These are phyloP conservation scores for Solanum lycopersicoides DNA, from an alignment of 257 asterid species.

Conservation along the genomic window DNA sequence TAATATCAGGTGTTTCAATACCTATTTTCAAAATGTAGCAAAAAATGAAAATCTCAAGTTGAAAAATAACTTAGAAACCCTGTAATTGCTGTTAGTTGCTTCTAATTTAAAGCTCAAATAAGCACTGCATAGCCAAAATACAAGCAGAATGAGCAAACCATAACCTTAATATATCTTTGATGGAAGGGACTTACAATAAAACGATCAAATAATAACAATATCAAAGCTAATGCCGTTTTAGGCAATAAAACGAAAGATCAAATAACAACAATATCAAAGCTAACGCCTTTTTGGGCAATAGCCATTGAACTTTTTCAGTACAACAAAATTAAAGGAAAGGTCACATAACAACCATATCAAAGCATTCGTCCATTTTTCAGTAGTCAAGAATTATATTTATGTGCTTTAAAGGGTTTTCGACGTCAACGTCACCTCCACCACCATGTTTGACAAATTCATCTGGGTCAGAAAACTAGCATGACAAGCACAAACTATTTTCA, in stretches of 20 bases:
- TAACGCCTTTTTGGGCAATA: no score
- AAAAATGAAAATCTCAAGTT: background rate
- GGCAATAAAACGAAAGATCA: no score
- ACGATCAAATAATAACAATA: no score
- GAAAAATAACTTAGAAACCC: background rate
- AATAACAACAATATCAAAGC: no score
- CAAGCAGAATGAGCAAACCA: background rate
- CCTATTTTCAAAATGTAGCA: background rate
- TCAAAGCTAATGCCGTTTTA: background rate
- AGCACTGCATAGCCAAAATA: background rate
- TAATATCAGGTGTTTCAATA: no score
- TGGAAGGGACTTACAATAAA: background rate
- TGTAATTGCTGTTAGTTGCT: background rate
- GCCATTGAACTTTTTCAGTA: no score
- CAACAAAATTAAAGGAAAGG: no score
- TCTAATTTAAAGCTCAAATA: background rate
- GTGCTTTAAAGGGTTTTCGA: constrained; percentile 53
- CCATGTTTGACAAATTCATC: constrained; percentile 70
- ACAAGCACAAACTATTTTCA: constrained; percentile 68
- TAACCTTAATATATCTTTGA: background rate
- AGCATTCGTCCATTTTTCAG: background rate
- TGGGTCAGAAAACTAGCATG: constrained; percentile 58
- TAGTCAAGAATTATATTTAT: constrained; percentile 26
- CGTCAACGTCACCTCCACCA: constrained; percentile 45
- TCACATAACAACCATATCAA: background rate